Base-by-base conservation (phyloP, 352 stramenopile species). In the Phytophthora hybrid region DNA sequence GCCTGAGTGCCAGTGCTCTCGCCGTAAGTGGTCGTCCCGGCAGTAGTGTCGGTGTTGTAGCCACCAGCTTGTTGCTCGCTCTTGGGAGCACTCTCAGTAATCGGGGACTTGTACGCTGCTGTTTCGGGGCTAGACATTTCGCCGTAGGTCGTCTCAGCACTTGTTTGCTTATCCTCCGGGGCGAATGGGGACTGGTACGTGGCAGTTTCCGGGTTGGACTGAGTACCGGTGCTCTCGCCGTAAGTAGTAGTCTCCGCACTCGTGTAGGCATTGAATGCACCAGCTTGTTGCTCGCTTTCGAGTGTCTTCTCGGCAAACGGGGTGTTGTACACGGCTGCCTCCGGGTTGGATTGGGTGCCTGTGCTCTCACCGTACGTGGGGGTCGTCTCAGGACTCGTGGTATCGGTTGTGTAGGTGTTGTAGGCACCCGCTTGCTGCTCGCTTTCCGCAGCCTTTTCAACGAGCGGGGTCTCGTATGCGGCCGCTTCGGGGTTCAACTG, bases 221-320 rank as follows among this genome's bases (percentile, higher is more conserved):
- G 21, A n/a, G 49, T 47, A 1, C 37, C 37, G 10, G 37, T 18
- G 37, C 11, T 44, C 10, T 44, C 37, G 10, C 37, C 37, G 37
- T 44, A 44, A 13, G 37, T 18, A 44, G 37, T 13, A 44, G 37
- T 44, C 37, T 44, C 31, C 11, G 29, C 19, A 59, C 47, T 37
- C 18, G 39, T 53, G 61, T 68, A 68, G 13, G 21, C 10, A 8
- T 54, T 58, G 63, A 54, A 70, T 5, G 19, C 32, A 49, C n/a
- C 49, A 1, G 41, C 26, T n/a, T 31, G 39, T 1, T 70, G 31
- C 46, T 58, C 41, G 6, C 31, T 31, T 19, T 41, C 13, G 8
- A 16, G 23, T 26, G 23, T 26, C 23, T 26, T 26, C 23, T 26
- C 59, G 4, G 10, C 18, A 26, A 23, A 54, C 14, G 59, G 41